Evolutionary conservation across 208 protist species (phyloP).

Genomic region (Lotmaria passim): DNA sequence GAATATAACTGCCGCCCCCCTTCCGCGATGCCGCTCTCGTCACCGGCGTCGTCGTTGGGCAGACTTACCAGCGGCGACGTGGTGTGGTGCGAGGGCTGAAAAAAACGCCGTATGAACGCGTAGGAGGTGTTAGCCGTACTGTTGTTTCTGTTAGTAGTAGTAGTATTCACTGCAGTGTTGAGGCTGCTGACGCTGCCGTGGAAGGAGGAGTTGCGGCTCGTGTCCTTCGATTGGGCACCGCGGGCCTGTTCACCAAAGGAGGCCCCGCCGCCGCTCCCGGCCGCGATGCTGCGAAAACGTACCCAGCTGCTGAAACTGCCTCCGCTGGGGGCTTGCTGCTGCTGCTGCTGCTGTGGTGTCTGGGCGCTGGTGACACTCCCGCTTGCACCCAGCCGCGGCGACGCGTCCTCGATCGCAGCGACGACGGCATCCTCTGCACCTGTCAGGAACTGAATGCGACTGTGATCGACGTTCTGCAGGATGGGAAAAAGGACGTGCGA

Average conservation of each 20-base stretch:
- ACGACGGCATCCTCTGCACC: slow-evolving; percentile 16
- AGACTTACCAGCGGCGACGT: slow-evolving; percentile 1
- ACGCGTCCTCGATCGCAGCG: neutral
- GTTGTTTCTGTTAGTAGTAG: neutral
- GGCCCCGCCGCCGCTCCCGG: neutral
- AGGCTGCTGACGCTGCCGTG: slow-evolving; percentile 3
- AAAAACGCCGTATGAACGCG: slow-evolving; percentile 23
- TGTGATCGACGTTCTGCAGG: slow-evolving; percentile 44
- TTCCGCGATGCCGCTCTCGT: neutral
- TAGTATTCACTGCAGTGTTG: neutral
- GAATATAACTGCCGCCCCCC: neutral
- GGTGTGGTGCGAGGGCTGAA: slow-evolving; percentile 17
- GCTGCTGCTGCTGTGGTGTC: neutral
- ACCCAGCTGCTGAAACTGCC: slow-evolving; percentile 24
- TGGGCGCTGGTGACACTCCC: neutral
- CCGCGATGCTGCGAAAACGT: slow-evolving; percentile 16
- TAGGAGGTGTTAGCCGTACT: slow-evolving; percentile 21
- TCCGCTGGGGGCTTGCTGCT: neutral
- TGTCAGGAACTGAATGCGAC: slow-evolving; percentile 29
- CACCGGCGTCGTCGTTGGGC: neutral
- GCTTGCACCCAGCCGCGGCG: slow-evolving; percentile 5
- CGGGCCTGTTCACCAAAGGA: neutral
- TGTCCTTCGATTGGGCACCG: slow-evolving; percentile 2
- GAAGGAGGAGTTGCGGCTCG: slow-evolving; percentile 23
- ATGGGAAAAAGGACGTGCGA: slow-evolving; percentile 65